phyloP scores from a whole-genome alignment of 176 grass and related monocot genomes.

The Tillandsia fasciculata region DNA sequence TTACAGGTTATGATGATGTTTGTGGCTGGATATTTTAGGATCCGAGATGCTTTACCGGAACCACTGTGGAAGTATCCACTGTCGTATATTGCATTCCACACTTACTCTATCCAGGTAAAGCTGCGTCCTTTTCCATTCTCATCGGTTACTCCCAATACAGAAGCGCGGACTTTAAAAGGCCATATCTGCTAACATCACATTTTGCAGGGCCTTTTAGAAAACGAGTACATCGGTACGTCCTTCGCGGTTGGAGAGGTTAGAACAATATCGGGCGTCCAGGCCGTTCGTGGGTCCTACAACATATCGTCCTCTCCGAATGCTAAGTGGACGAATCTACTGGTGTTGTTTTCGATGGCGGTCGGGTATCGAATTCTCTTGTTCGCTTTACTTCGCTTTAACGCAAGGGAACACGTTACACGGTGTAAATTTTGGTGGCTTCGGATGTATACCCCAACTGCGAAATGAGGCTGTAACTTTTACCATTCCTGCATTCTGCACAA shows the following conservation, averaged over 20 bases:
- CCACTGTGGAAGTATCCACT: conserved; percentile 72
- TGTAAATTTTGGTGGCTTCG: conserved; percentile 35
- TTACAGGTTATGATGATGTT: conserved; percentile 79
- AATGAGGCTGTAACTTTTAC: conserved; percentile 12
- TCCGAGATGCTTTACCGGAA: conserved; percentile 38
- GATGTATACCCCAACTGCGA: conserved; percentile 26
- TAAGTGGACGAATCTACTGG: conserved; percentile 76
- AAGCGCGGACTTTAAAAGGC: not conserved
- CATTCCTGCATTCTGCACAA: not conserved
- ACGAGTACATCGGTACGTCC: conserved; percentile 73
- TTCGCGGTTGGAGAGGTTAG: conserved; percentile 82
- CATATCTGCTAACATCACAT: not conserved
- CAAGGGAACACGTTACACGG: conserved; percentile 22
- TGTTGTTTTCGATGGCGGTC: conserved; percentile 59
- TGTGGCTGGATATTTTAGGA: conserved; percentile 79
- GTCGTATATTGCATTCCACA: conserved; percentile 70
- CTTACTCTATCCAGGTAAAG: conserved; percentile 58
- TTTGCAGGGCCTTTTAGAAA: conserved; percentile 76
- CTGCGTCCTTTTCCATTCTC: not conserved
- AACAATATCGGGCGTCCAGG: conserved; percentile 69
- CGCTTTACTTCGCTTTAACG: conserved; percentile 45
- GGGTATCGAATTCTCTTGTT: conserved; percentile 58
- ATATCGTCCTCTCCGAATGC: conserved; percentile 53
- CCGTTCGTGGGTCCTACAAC: conserved; percentile 62
- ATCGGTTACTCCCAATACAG: not conserved